Base-by-base conservation (phyloP, 169 alveolate species). In the Plasmodium ovale region DNA sequence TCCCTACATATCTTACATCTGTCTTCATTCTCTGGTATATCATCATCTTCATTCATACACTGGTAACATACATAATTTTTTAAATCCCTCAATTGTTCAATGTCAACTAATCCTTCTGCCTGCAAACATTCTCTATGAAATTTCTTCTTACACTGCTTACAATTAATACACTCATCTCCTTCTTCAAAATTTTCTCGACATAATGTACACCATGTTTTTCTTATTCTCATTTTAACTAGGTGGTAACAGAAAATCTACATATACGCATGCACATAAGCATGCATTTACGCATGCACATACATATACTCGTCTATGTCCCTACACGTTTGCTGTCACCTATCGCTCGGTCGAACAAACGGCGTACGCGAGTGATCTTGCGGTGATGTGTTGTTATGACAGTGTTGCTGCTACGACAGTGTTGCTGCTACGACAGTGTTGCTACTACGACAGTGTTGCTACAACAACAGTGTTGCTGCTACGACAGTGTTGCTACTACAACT, bases 1-100 rank as follows among this genome's bases (percentile, higher is more conserved):
- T 95, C 97, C 56, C 92, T 68, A 53, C 97, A 95, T 58, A 95
- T 87, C 79, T 93, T 94, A 85, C 97, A 95, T 54, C 96, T 92
- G 12, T 95, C 97, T 49, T 95, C 97, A 73, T 95, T 95, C 21
- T 92, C 95, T 1, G 92, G 92, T 27, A 84, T 94, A 56, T 85
- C 88, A 59, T 92, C 94, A n/a, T 94, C 95, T 21, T 77, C 95
- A 44, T 94, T 92, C 73, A 87, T 94, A 67, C 93, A 87, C 64
- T 96, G 94, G 74, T 93, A 92, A 54, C 94, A 95, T 29, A 96
- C 73, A 72, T 92, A 92, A 92, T 93, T 93, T 47, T 82, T 87
- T 42, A 79, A 49, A 39, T 90, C 92, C 42, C 87, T 96, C 53
- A 91, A 68, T 64, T 72, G 91, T 2, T 92, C 92, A 21, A 69